Percentiles rank a stretch among this genome's conserved stretches.
Conservation (phyloP, 2,329 filamentous ascomycete genomes). For the Periglandula ipomoeae region DNA sequence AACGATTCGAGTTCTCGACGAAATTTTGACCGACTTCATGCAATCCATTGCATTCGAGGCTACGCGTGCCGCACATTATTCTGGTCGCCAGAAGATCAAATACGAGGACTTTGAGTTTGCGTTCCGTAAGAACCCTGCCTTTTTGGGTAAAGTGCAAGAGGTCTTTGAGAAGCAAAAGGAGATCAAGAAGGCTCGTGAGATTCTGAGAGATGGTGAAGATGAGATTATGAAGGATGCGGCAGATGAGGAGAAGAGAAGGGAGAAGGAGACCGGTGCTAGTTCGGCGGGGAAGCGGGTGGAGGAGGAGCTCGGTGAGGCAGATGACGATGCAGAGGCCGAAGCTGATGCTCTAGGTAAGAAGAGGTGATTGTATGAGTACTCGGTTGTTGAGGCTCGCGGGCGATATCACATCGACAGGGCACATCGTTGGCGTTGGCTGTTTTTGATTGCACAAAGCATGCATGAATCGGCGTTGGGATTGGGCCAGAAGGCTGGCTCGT, state of each 20-base stretch:
- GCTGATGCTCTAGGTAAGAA: constrained; percentile 31
- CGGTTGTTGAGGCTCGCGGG: no score
- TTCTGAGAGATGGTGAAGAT: constrained; percentile 58
- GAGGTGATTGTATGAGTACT: constrained; percentile 18
- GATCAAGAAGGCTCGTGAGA: constrained; percentile 74
- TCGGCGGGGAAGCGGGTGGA: constrained; percentile 23
- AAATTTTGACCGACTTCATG: constrained; percentile 94
- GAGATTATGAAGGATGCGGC: constrained; percentile 46
- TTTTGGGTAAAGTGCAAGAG: constrained; percentile 83
- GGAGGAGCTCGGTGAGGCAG: constrained; percentile 43
- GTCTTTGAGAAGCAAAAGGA: constrained; percentile 81
- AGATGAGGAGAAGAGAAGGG: constrained; percentile 31
- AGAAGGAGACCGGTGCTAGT: constrained; percentile 16
- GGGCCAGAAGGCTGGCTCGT: background rate
- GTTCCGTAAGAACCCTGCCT: constrained; percentile 72
- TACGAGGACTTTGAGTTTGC: constrained; percentile 97
- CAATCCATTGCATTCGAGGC: constrained; percentile 89
- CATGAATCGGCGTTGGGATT: background rate
- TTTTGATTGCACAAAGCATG: background rate
- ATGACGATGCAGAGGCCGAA: constrained; percentile 38
- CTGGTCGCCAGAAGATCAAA: constrained; percentile 91
- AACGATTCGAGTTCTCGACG: constrained; percentile 81
- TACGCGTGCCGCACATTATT: constrained; percentile 74
- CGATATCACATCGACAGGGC: no score
- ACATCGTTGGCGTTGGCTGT: background rate